Evolutionary conservation across 208 protist species (phyloP).

Genomic region (Strigomonas galati): DNA sequence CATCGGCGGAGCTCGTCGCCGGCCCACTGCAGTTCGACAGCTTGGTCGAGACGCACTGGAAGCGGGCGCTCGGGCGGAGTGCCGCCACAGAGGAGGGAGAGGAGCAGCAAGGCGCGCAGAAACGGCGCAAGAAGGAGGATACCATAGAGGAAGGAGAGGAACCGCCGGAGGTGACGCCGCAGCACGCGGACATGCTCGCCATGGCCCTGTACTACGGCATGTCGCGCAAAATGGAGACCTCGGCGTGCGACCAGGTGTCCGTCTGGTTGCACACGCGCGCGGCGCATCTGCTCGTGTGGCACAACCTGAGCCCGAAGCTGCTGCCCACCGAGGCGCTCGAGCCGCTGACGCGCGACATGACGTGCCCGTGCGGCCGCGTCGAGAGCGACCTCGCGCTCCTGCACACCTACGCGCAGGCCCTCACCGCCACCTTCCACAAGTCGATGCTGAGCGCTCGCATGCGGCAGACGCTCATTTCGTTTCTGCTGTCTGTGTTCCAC

Average conservation of each 20-base stretch:
- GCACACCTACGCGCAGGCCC: slow-evolving; percentile 30
- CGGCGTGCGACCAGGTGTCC: slow-evolving; percentile 26
- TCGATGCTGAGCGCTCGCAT: slow-evolving; percentile 49
- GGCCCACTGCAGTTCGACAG: not conserved
- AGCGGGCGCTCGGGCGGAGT: not conserved
- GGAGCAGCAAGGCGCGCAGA: not conserved
- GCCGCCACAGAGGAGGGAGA: not conserved
- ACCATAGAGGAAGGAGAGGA: not conserved
- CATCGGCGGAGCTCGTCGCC: not conserved
- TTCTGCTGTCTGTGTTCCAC: slow-evolving; percentile 71
- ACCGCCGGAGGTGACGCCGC: not conserved
- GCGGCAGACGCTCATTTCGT: slow-evolving; percentile 45
- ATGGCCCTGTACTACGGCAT: slow-evolving; percentile 33
- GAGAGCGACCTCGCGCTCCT: slow-evolving; percentile 25
- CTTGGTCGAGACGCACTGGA: slow-evolving; percentile 8
- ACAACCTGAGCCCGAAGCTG: not conserved
- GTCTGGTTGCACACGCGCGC: slow-evolving; percentile 55
- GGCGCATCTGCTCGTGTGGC: slow-evolving; percentile 56
- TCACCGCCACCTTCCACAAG: slow-evolving; percentile 29
- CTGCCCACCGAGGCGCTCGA: slow-evolving; percentile 22
- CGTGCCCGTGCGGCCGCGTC: slow-evolving; percentile 17
- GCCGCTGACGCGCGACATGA: slow-evolving; percentile 22
- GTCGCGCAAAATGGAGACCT: slow-evolving; percentile 21
- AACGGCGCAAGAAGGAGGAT: slow-evolving; percentile 2
- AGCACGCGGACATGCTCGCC: not conserved